A percentile compares a stretch with the other conserved stretches of the same genome.
These are phyloP conservation scores for Dalbergia cultrata DNA, from an alignment of 306 rosid genomes.

Conservation along the genomic window DNA sequence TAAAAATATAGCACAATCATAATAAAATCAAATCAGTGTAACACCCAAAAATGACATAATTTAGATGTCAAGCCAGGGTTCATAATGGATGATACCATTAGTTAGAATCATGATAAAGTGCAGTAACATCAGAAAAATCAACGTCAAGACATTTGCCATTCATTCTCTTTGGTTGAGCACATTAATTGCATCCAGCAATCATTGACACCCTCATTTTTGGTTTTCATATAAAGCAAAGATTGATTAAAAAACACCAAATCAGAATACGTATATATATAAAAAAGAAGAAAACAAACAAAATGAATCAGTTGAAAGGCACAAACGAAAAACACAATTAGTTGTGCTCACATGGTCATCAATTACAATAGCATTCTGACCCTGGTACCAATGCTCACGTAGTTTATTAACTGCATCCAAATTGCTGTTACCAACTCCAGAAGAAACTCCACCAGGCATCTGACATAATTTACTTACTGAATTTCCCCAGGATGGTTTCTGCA, in stretches of 20 bases:
- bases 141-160: not conserved
- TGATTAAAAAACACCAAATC: not conserved
- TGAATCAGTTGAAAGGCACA: conserved; percentile 14
- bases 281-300: conserved; percentile 23
- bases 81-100: conserved; percentile 6
- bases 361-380: conserved; percentile 63
- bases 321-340: conserved; percentile 11
- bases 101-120: conserved; percentile 10
- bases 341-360: conserved; percentile 67
- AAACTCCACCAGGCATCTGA: conserved; percentile 47
- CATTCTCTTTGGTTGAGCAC: not conserved
- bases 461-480: conserved; percentile 49
- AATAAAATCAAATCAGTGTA: not conserved
- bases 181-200: conserved; percentile 1
- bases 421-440: conserved; percentile 45
- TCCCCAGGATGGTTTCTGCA: conserved; percentile 58
- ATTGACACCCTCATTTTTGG: not conserved
- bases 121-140: conserved; percentile 6
- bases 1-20: conserved; percentile 24
- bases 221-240: conserved; percentile 5
- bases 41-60: not conserved
- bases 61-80: not conserved
- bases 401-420: conserved; percentile 59
- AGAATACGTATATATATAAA: not conserved
- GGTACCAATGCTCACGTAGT: conserved; percentile 61